Percentiles rank a stretch among this genome's conserved stretches.
Evolutionary conservation across 345 rosid genomes (phyloP).

Genomic region (Heritiera fomes): DNA sequence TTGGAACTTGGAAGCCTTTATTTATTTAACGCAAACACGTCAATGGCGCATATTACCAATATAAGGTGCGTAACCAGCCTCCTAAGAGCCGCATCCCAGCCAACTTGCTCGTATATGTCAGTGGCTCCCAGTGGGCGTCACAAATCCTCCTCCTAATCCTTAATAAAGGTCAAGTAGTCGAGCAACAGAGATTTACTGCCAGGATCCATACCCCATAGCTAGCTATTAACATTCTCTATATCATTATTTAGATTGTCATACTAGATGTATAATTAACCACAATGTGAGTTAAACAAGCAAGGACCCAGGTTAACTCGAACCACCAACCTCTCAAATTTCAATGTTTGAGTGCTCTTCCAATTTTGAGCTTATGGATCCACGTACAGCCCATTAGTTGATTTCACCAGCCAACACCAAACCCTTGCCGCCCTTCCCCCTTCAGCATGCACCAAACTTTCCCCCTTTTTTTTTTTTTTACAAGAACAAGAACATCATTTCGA

Average conservation of each 20-base stretch:
- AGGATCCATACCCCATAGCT: neutral
- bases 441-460: too few relatives aligned
- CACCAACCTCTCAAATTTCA: constrained; percentile 47
- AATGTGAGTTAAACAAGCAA: neutral
- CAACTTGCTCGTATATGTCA: neutral
- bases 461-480: too few relatives aligned
- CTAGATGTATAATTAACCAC: too few relatives aligned
- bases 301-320: constrained; percentile 60
- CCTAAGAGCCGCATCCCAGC: neutral
- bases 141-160: neutral
- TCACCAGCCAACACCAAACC: too few relatives aligned
- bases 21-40: neutral
- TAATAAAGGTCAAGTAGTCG: neutral
- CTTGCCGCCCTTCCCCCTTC: too few relatives aligned
- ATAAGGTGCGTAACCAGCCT: neutral
- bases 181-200: neutral
- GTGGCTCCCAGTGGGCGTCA: neutral
- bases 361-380: constrained; percentile 41
- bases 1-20: neutral
- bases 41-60: neutral
- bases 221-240: too few relatives aligned
- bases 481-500: neutral
- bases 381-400: too few relatives aligned
- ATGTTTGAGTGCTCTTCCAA: constrained; percentile 43
- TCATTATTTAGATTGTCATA: too few relatives aligned